Base-by-base conservation (phyloP, 208 protist genomes). In the Sergeia podlipaevii region DNA sequence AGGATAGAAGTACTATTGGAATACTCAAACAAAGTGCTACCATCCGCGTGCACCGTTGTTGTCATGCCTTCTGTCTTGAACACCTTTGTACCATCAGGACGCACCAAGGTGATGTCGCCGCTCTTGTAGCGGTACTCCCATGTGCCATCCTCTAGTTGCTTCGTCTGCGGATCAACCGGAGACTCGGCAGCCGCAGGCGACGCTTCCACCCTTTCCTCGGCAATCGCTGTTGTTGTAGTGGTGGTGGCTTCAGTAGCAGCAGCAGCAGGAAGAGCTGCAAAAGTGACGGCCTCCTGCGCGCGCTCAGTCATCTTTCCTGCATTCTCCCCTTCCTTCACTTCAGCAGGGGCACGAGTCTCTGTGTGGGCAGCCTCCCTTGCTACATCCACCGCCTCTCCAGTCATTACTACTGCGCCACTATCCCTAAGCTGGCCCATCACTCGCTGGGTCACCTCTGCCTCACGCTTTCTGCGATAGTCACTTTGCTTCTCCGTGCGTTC, bases 71-170 rank as follows among this genome's bases (percentile, higher is more conserved):
- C 48, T 11, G 72, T 74, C 53, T 74, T 60, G 60, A 84, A 94
- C 0, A 89, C 64, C 44, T 80, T 68, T 17, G 72, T 89, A 4
- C 86, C 86, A 47, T 87, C 71, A 23, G 63, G 66, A 30, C 54
- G 49, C 2, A 81, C 57, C 15, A 77, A 55, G 1, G 81, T 88
- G 17, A 81, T 53, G 43, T 86, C 74, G 20, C 83, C 83, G 67
- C 74, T 90, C 36, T 38, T 37, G 74, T 91, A 94, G 11, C 52
- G 43, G 44, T 90, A 94, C 49, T 89, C 76, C 83, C 81, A 91
- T 15, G 74, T 84, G 3, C 87, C 87, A 60, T 90, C 84, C 3
- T 46, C 23, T 28, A 77, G 71, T 48, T 85, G 77, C n/a, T 67
- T 56, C 20, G 61, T 62, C 8, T 56, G 47, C 4, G 82, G 82